Conservation (phyloP, 805 yeast species). For the Aciculoconidium aculeatum region DNA sequence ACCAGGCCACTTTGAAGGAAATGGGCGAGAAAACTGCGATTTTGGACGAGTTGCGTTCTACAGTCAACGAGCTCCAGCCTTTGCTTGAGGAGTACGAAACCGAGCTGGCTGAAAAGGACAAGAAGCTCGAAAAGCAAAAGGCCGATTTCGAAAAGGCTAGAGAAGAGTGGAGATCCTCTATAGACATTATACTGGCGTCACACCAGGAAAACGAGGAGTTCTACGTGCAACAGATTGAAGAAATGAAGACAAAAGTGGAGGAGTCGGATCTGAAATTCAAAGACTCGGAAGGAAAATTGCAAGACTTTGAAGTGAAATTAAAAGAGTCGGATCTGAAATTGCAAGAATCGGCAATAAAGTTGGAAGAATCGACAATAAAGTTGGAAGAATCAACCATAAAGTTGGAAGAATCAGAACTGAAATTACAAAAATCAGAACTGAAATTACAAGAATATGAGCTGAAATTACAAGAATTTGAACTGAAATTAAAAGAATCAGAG, state of each 20-base stretch:
- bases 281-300: too few species aligned
- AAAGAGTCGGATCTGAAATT: too few species aligned
- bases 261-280: too few species aligned
- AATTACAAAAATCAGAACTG: too few species aligned
- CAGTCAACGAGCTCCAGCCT: constrained; percentile 46
- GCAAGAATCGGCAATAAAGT: too few species aligned
- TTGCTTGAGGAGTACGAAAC: constrained; percentile 41
- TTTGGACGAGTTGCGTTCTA: constrained; percentile 41
- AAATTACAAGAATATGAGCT: too few species aligned
- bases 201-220: constrained; percentile 50
- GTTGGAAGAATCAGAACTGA: too few species aligned
- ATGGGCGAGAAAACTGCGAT: constrained; percentile 41
- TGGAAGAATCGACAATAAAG: too few species aligned
- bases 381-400: too few species aligned
- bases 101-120: constrained; percentile 40
- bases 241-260: constrained; percentile 16
- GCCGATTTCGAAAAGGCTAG: constrained; percentile 47
- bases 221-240: constrained; percentile 41
- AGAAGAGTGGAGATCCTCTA: constrained; percentile 52
- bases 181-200: constrained; percentile 49
- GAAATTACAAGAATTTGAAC: too few species aligned
- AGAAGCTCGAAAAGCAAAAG: constrained; percentile 41
- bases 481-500: too few species aligned
- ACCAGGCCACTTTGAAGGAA: constrained; percentile 16
- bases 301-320: too few species aligned